A percentile compares a stretch with the other conserved stretches of the same genome.
phyloP scores from a whole-genome alignment of 768 basidiomycete species.

The Inosperma sp. region DNA sequence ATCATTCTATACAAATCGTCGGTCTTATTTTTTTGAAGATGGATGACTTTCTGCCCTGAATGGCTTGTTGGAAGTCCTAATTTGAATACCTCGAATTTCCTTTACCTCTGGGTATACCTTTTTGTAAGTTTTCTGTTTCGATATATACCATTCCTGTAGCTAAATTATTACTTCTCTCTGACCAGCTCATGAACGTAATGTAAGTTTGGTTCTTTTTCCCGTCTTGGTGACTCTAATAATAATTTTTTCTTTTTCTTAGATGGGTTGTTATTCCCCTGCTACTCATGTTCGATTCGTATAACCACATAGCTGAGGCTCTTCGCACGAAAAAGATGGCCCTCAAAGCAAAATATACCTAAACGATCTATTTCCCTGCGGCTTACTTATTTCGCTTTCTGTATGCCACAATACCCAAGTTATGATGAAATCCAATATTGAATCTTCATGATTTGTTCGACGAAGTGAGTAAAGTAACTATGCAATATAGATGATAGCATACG shows the following conservation, averaged over 20 bases:
- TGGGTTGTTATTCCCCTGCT: slow-evolving; percentile 77
- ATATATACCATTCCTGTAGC: background rate
- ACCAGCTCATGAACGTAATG: slow-evolving; percentile 78
- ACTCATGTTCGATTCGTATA: slow-evolving; percentile 77
- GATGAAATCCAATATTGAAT: too few relatives aligned
- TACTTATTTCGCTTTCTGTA: too few relatives aligned
- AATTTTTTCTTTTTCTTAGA: slow-evolving; percentile 32
- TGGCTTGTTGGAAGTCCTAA: slow-evolving; percentile 75
- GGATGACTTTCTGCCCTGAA: slow-evolving; percentile 89
- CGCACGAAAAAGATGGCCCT: slow-evolving; percentile 34
- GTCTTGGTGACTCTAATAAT: background rate
- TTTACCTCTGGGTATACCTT: slow-evolving; percentile 80
- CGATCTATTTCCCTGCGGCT: too few relatives aligned
- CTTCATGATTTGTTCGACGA: too few relatives aligned
- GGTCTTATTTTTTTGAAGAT: slow-evolving; percentile 34
- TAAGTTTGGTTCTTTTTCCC: slow-evolving; percentile 32
- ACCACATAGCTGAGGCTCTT: slow-evolving; percentile 59
- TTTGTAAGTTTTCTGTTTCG: slow-evolving; percentile 44
- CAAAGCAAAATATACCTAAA: slow-evolving; percentile 37
- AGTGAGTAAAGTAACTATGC: too few relatives aligned
- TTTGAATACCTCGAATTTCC: slow-evolving; percentile 62
- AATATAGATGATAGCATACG: too few relatives aligned
- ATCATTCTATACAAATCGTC: background rate
- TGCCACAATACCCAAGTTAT: too few relatives aligned
- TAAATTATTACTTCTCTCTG: slow-evolving; percentile 1